Base-by-base conservation (phyloP, 2,329 filamentous ascomycete genomes). In the Fusarium cicatricum region DNA sequence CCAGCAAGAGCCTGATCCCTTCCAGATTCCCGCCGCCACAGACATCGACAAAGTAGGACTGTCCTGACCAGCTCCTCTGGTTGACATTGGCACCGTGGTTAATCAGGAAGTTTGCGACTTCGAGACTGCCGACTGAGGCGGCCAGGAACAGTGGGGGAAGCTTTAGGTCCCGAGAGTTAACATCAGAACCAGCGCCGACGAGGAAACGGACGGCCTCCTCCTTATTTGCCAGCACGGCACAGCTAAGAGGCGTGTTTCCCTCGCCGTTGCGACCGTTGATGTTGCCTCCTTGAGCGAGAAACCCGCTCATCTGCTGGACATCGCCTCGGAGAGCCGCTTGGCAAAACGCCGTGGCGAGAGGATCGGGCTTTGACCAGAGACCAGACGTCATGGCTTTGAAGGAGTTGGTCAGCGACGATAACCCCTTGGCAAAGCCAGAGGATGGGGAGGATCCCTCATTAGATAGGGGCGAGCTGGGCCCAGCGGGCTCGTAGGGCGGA, bases 261-360 rank as follows among this genome's bases (percentile, higher is more conserved):
- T 74, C 60, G 2, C 73, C 75, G 26, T 77, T 71, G n/a, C 68
- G 66, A 4, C 74, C 74, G 46, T 75, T 71, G 23, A 75, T 67
- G 32, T 72, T 74, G 31, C 71, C 72, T 7, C 75, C 75, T 39
- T 75, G 70, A 3, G 63, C 55, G 10, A 77, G 55, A 15, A 77
- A 62, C 1, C 69, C 72, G 1, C 62, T 67, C 34, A 75, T 68
- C 16, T 76, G 74, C 11, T 63, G 60, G 1, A 72, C 53, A n/a
- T 76, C 71, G 0, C 75, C 74, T 2, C 65, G 60, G 1, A 69
- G 58, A 3, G 70, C 66, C 1, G 74, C 75, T 29, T 75, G 67
- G 14, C 74, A 77, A 15, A 76, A 69, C 1, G 74, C 73, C 1
- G 72, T 71, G 1, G 74, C 74, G 4, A 77, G 53, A 1, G 74